A percentile compares a stretch with the other conserved stretches of the same genome.
These are phyloP conservation scores for Zymoseptoria ardabiliae DNA, from an alignment of 2,329 filamentous ascomycete genomes.

Conservation along the genomic window DNA sequence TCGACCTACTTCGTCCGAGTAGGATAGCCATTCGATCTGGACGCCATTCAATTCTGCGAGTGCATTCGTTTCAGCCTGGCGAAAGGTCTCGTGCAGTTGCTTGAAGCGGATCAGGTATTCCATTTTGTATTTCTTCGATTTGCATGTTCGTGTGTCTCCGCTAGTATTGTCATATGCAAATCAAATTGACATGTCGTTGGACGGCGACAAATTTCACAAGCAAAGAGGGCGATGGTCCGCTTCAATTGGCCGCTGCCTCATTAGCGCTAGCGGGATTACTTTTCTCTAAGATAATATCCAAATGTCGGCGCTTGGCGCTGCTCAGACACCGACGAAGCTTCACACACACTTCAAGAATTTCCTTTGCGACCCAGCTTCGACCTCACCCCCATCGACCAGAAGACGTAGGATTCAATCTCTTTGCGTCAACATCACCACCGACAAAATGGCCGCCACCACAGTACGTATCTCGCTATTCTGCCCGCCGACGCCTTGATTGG, in stretches of 20 bases:
- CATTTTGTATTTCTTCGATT: conserved; percentile 33
- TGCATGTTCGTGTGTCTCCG: background rate
- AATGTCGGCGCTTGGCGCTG: background rate
- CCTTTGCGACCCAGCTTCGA: background rate
- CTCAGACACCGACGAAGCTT: background rate
- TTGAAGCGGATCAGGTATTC: conserved; percentile 85
- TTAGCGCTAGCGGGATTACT: background rate
- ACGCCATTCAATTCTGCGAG: conserved; percentile 63
- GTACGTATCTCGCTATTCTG: conserved; percentile 98
- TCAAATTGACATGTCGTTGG: background rate
- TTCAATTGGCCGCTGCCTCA: background rate
- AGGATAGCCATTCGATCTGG: conserved; percentile 64
- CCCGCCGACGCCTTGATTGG: conserved; percentile 52
- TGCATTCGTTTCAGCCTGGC: conserved; percentile 73
- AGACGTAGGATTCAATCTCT: conserved; percentile 87
- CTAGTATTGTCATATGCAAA: background rate
- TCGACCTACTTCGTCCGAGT: conserved; percentile 61
- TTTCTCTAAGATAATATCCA: background rate
- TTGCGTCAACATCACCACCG: conserved; percentile 54
- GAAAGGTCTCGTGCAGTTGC: conserved; percentile 86
- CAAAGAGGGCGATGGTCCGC: background rate
- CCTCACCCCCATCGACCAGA: background rate
- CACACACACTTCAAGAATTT: background rate
- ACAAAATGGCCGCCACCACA: conserved; percentile 76
- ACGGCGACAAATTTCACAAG: background rate